Evolutionary conservation across 805 yeast genomes (phyloP).

Genomic region (Ogataea saltuana): DNA sequence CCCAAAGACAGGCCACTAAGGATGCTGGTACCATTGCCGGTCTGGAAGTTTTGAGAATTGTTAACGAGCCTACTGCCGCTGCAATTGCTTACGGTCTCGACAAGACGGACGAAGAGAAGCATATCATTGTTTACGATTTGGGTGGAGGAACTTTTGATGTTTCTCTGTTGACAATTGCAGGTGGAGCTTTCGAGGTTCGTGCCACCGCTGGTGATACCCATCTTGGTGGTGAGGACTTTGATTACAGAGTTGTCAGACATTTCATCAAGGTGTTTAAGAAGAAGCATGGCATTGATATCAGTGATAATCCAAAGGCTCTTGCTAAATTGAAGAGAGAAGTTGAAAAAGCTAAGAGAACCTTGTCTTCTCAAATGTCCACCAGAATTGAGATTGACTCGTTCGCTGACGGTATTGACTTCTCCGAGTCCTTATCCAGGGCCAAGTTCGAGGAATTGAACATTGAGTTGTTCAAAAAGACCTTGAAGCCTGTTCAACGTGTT

Average conservation of each 20-base stretch:
- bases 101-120: slow-evolving; percentile 78
- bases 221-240: slow-evolving; percentile 85
- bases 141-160: slow-evolving; percentile 98
- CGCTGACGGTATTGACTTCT: slow-evolving; percentile 92
- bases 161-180: slow-evolving; percentile 74
- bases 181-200: slow-evolving; percentile 78
- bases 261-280: slow-evolving; percentile 86
- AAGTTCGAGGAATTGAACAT: slow-evolving; percentile 96
- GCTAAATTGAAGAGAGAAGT: slow-evolving; percentile 96
- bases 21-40: slow-evolving; percentile 94
- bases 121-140: slow-evolving; percentile 87
- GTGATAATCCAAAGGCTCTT: slow-evolving; percentile 79
- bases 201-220: slow-evolving; percentile 85
- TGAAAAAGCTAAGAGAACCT: slow-evolving; percentile 96
- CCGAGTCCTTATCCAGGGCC: slow-evolving; percentile 94
- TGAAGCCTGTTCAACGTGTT: slow-evolving; percentile 95
- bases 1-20: slow-evolving; percentile 92
- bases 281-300: slow-evolving; percentile 84
- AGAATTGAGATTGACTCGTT: slow-evolving; percentile 96
- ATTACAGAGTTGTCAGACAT: slow-evolving; percentile 79
- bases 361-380: slow-evolving; percentile 93
- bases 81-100: slow-evolving; percentile 96
- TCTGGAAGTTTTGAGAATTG: slow-evolving; percentile 82
- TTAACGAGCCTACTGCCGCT: slow-evolving; percentile 95
- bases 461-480: slow-evolving; percentile 89